Conservation (phyloP, 2,329 filamentous ascomycete species). For the Diaporthe destruens region DNA sequence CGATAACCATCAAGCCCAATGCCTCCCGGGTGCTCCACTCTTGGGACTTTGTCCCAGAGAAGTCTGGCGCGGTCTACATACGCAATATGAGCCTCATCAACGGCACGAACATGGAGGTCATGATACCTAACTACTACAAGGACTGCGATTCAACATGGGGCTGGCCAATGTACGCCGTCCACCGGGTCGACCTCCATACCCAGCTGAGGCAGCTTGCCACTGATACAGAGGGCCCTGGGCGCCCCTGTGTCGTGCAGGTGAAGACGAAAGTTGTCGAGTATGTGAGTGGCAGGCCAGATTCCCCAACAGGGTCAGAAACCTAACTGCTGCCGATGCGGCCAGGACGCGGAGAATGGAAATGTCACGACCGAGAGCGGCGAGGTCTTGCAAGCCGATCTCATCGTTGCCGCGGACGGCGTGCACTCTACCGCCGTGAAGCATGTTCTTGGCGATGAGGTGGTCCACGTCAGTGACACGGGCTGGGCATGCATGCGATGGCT, state of each 20-base stretch:
- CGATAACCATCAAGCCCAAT: slow-evolving; percentile 31
- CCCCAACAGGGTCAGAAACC: accelerated
- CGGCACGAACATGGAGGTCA: slow-evolving; percentile 18
- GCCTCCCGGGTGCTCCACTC: slow-evolving; percentile 10
- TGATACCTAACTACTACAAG: slow-evolving; percentile 30
- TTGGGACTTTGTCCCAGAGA: slow-evolving; percentile 9
- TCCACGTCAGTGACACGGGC: slow-evolving; percentile 24
- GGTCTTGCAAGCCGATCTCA: slow-evolving; percentile 17
- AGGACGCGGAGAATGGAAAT: slow-evolving; percentile 23
- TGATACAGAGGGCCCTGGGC: neutral
- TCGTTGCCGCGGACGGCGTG: slow-evolving; percentile 20
- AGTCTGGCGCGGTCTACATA: slow-evolving; percentile 9
- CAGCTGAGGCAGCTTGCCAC: slow-evolving; percentile 31
- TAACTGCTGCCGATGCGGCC: neutral
- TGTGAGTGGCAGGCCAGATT: neutral
- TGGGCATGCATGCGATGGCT: slow-evolving; percentile 33
- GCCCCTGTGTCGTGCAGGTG: slow-evolving; percentile 3
- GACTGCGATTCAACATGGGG: slow-evolving; percentile 24
- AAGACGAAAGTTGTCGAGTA: slow-evolving; percentile 19
- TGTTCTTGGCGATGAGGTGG: slow-evolving; percentile 13
- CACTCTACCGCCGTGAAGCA: slow-evolving; percentile 26
- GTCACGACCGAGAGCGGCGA: slow-evolving; percentile 11
- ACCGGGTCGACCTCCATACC: slow-evolving; percentile 28
- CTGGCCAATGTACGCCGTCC: slow-evolving; percentile 23
- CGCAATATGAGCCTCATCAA: slow-evolving; percentile 16